phyloP scores from a whole-genome alignment of 169 alveolate genomes.

The Babesia bigemina region DNA sequence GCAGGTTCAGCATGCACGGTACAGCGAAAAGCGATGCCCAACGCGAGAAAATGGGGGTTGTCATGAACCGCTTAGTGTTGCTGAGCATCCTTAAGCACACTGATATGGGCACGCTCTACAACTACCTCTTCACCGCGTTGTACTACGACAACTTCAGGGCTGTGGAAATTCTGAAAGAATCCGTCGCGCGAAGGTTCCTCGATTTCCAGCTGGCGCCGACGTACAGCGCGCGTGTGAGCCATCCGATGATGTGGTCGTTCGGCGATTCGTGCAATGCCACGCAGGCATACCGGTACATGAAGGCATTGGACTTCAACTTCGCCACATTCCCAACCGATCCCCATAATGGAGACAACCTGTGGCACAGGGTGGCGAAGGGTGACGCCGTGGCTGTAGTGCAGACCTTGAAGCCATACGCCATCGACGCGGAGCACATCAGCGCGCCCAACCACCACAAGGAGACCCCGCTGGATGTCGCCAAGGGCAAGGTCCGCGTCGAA shows the following conservation, averaged over 20 bases:
- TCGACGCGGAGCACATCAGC: conserved; percentile 48
- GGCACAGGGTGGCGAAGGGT: conserved; percentile 70
- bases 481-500: conserved; percentile 58
- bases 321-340: conserved; percentile 64
- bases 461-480: conserved; percentile 72
- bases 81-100: conserved; percentile 59
- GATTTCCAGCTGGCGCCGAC: conserved; percentile 67
- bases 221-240: conserved; percentile 6
- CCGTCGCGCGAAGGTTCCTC: conserved; percentile 62
- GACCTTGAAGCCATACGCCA: conserved; percentile 53
- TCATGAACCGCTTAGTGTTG: conserved; percentile 62
- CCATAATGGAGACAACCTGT: conserved; percentile 67
- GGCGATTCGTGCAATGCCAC: conserved; percentile 34
- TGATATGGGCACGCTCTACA: conserved; percentile 69
- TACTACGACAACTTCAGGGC: conserved; percentile 73
- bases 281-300: conserved; percentile 48
- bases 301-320: conserved; percentile 58
- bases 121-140: conserved; percentile 64
- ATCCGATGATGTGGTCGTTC: conserved; percentile 64
- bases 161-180: conserved; percentile 61
- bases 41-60: conserved; percentile 17
- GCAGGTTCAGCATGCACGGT: conserved; percentile 24
- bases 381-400: conserved; percentile 57
- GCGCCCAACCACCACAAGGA: conserved; percentile 44
- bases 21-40: background rate